Conservation (phyloP, 2,329 filamentous ascomycete species). For the Hymenoscyphus infarciens region DNA sequence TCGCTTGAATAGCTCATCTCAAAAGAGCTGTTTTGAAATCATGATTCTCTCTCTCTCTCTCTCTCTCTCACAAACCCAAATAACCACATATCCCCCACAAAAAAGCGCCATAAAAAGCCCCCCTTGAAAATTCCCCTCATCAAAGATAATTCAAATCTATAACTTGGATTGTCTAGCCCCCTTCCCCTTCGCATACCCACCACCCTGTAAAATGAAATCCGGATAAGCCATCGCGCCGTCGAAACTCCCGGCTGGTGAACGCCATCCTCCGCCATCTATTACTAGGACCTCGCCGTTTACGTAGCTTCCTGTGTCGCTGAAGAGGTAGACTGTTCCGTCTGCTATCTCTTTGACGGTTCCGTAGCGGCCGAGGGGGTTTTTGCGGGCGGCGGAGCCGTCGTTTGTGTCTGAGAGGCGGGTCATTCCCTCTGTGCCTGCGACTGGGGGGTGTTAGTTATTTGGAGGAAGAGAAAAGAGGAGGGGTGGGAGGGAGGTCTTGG, state of each 20-base stretch:
- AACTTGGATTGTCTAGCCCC: constrained; percentile 8
- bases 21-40: too few relatives aligned
- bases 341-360: constrained; percentile 84
- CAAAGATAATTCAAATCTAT: not conserved
- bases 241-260: constrained; percentile 20
- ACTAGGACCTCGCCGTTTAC: constrained; percentile 81
- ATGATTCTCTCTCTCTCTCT: too few relatives aligned
- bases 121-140: too few relatives aligned
- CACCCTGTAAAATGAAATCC: constrained; percentile 30
- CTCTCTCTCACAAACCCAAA: too few relatives aligned
- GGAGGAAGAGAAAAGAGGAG: not conserved
- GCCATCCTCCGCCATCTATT: constrained; percentile 53
- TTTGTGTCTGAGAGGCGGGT: constrained; percentile 48
- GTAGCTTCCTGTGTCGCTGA: constrained; percentile 81
- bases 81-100: not conserved
- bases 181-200: constrained; percentile 21
- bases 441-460: constrained; percentile 41
- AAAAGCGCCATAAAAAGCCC: not conserved
- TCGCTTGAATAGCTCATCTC: too few relatives aligned
- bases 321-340: constrained; percentile 86
- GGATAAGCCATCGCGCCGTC: constrained; percentile 28
- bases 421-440: constrained; percentile 80
- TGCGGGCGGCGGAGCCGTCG: constrained; percentile 29
- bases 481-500: not conserved
- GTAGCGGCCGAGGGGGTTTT: constrained; percentile 65